A percentile compares a stretch with the other conserved stretches of the same genome.
phyloP scores from a whole-genome alignment of 441 rosid genomes.

The Flueggea neowawraea region DNA sequence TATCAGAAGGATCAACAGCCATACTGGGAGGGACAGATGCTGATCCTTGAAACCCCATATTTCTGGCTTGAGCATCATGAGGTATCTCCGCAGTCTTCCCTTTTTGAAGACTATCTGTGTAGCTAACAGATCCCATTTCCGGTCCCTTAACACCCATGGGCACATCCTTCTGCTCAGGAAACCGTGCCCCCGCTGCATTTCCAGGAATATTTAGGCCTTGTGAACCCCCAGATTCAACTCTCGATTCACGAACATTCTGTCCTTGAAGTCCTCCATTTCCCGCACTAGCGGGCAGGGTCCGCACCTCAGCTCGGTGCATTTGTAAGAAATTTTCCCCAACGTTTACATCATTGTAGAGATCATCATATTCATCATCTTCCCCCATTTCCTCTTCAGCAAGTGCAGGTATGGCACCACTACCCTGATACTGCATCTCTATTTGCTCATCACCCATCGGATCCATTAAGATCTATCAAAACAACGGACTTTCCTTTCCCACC shows the following conservation, averaged over 20 bases:
- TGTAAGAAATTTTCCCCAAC: slow-evolving; percentile 86
- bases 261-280: slow-evolving; percentile 43
- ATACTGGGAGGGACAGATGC: slow-evolving; percentile 34
- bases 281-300: slow-evolving; percentile 29
- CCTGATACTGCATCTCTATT: slow-evolving; percentile 67
- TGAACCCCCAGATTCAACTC: slow-evolving; percentile 32
- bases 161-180: slow-evolving; percentile 34
- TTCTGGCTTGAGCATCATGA: slow-evolving; percentile 43
- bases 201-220: slow-evolving; percentile 32
- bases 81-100: slow-evolving; percentile 28
- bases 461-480: slow-evolving; percentile 17
- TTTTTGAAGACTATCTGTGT: slow-evolving; percentile 42
- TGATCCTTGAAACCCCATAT: slow-evolving; percentile 43
- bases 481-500: slow-evolving; percentile 4
- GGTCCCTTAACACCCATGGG: slow-evolving; percentile 38
- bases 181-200: slow-evolving; percentile 24
- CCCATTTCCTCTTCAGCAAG: slow-evolving; percentile 92
- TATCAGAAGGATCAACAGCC: slow-evolving; percentile 38
- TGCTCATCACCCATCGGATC: slow-evolving; percentile 59
- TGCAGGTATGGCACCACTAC: slow-evolving; percentile 91
- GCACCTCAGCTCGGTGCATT: slow-evolving; percentile 53
- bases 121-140: slow-evolving; percentile 44
- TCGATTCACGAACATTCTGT: slow-evolving; percentile 43
- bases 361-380: slow-evolving; percentile 97
- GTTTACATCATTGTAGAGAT: slow-evolving; percentile 93